Evolutionary conservation across 768 basidiomycete species (phyloP).

Genomic region (Mycena rosella): DNA sequence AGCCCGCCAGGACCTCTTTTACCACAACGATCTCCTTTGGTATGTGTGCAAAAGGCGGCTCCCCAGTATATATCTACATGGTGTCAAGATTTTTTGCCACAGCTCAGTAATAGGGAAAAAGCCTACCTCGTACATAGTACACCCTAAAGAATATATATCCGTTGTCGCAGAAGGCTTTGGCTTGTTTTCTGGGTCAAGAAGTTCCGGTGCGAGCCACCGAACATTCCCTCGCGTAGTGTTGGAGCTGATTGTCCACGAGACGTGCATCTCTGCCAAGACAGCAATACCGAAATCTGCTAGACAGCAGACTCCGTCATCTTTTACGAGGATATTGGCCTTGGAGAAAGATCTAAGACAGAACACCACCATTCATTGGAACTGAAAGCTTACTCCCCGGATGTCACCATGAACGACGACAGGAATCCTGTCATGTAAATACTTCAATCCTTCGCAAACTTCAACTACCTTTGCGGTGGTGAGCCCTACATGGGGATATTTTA

Average conservation of each 20-base stretch:
- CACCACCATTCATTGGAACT: background rate
- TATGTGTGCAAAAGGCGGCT: conserved; percentile 1
- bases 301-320: conserved; percentile 1
- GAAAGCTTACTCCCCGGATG: conserved; percentile 1
- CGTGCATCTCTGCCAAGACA: conserved; percentile 5
- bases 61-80: conserved; percentile 6
- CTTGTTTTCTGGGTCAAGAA: background rate
- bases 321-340: conserved; percentile 6
- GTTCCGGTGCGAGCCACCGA: conserved; percentile 7
- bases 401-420: conserved; percentile 4
- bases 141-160: conserved; percentile 6
- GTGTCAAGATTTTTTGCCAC: background rate
- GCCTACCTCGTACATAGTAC: conserved; percentile 1
- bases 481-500: background rate
- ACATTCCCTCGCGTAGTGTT: background rate
- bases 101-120: background rate
- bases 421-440: conserved; percentile 1
- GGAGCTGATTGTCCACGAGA: conserved; percentile 10
- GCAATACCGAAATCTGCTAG: conserved; percentile 4
- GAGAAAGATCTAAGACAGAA: conserved; percentile 4
- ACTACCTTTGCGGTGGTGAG: conserved; percentile 4
- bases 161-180: conserved; percentile 2
- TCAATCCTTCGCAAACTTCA: conserved; percentile 6
- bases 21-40: too few species aligned
- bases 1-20: too few species aligned